Percentiles rank a stretch among this genome's conserved stretches.
These are phyloP conservation scores for Conringia planisiliqua DNA, from an alignment of 345 rosid species.

Conservation along the genomic window DNA sequence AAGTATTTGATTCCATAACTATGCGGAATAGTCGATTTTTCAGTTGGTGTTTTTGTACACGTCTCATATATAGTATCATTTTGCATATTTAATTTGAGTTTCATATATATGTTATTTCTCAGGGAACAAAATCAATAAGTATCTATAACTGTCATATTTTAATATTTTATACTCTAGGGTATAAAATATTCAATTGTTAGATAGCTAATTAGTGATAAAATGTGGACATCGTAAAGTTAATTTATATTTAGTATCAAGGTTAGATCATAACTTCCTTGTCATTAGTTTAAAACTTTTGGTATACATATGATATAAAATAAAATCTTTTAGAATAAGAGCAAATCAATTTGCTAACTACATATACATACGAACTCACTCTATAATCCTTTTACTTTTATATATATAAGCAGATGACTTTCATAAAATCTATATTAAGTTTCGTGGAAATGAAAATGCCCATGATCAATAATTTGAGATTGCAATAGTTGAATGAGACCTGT, in stretches of 20 bases:
- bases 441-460: background rate
- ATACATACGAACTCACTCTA: background rate
- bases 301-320: background rate
- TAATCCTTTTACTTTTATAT: background rate
- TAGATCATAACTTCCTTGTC: background rate
- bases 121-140: background rate
- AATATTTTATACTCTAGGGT: too few species aligned
- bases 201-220: background rate
- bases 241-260: background rate
- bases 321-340: background rate
- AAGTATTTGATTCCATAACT: background rate
- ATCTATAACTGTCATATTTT: background rate
- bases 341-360: background rate
- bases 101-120: background rate
- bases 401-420: background rate
- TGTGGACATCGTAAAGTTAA: background rate
- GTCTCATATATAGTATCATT: background rate
- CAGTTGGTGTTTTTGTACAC: background rate
- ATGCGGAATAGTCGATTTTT: background rate
- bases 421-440: background rate
- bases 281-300: background rate
- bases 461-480: constrained; percentile 3
- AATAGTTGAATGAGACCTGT: constrained; percentile 26
- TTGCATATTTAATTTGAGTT: background rate
- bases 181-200: background rate